Percentiles rank a stretch among this genome's conserved stretches.
These are phyloP conservation scores for Pseudogymnoascus sp. DNA, from an alignment of 2,329 filamentous ascomycete genomes.

Conservation along the genomic window DNA sequence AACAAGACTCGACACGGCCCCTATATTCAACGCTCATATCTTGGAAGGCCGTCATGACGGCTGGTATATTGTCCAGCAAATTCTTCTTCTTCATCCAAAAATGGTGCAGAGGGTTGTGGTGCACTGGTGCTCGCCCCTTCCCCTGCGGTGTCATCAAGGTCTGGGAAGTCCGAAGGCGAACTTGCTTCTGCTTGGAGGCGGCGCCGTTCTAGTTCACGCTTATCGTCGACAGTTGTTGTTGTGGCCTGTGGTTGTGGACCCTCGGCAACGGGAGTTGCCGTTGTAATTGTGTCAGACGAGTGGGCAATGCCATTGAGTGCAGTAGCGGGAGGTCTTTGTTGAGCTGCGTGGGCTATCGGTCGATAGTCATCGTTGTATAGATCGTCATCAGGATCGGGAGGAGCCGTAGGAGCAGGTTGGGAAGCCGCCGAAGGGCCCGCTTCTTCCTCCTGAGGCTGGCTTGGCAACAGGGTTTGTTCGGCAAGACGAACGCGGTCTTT, in stretches of 20 bases:
- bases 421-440: constrained; percentile 39
- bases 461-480: constrained; percentile 74
- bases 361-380: constrained; percentile 25
- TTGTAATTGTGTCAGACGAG: neutral
- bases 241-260: neutral
- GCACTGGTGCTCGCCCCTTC: constrained; percentile 27
- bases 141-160: constrained; percentile 27
- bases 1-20: constrained; percentile 2
- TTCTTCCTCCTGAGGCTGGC: constrained; percentile 52
- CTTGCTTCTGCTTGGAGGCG: constrained; percentile 48
- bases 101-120: constrained; percentile 51
- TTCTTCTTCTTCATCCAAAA: constrained; percentile 51
- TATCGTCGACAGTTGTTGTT: constrained; percentile 51
- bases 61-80: constrained; percentile 39
- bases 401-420: constrained; percentile 22
- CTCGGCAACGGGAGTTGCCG: neutral
- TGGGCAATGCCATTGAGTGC: neutral
- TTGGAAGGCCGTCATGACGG: constrained; percentile 26
- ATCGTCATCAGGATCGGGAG: constrained; percentile 21
- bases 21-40: constrained; percentile 27
- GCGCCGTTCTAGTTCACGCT: constrained; percentile 58
- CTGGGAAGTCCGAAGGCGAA: constrained; percentile 45
- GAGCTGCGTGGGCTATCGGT: constrained; percentile 18
- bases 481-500: constrained; percentile 75
- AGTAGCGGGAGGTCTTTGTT: constrained; percentile 17